Percentiles rank a stretch among this genome's conserved stretches.
phyloP scores from a whole-genome alignment of 2,329 filamentous ascomycete genomes.

The Beauveria asiatica region DNA sequence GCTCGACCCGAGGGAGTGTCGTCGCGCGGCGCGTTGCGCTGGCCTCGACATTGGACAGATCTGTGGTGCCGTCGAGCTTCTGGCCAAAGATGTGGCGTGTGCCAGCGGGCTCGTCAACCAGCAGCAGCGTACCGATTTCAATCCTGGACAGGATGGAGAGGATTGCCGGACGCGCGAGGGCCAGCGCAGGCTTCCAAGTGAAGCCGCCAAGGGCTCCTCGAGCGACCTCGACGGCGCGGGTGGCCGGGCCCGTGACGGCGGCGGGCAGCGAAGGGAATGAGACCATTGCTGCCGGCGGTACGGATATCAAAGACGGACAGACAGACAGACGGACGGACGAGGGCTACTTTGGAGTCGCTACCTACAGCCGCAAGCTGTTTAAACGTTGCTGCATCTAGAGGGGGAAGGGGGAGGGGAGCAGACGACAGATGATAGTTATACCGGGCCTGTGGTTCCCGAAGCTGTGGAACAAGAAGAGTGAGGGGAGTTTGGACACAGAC shows the following conservation, averaged over 20 bases:
- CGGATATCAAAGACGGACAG: background rate
- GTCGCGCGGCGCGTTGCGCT: slow-evolving; percentile 26
- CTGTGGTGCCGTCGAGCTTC: slow-evolving; percentile 30
- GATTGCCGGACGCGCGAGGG: slow-evolving; percentile 37
- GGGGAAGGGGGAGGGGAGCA: background rate
- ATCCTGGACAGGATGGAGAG: slow-evolving; percentile 38
- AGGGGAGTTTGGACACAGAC: background rate
- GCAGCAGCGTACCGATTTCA: slow-evolving; percentile 37
- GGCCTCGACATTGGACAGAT: slow-evolving; percentile 26
- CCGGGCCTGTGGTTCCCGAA: background rate
- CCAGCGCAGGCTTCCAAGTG: slow-evolving; percentile 39
- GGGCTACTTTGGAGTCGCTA: background rate
- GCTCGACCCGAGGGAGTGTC: slow-evolving; percentile 37
- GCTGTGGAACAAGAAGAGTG: background rate
- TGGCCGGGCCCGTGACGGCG: slow-evolving; percentile 29
- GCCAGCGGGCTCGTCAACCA: slow-evolving; percentile 38
- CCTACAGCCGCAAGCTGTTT: background rate
- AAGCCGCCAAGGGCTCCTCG: slow-evolving; percentile 35
- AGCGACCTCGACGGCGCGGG: slow-evolving; percentile 30
- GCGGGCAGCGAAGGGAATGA: slow-evolving; percentile 25
- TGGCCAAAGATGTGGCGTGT: slow-evolving; percentile 37
- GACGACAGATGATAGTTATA: background rate
- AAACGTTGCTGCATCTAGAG: background rate
- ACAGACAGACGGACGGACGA: too few species aligned
- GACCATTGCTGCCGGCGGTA: background rate